phyloP scores from a whole-genome alignment of 176 grass and related monocot genomes.

The Ensete glaucum region DNA sequence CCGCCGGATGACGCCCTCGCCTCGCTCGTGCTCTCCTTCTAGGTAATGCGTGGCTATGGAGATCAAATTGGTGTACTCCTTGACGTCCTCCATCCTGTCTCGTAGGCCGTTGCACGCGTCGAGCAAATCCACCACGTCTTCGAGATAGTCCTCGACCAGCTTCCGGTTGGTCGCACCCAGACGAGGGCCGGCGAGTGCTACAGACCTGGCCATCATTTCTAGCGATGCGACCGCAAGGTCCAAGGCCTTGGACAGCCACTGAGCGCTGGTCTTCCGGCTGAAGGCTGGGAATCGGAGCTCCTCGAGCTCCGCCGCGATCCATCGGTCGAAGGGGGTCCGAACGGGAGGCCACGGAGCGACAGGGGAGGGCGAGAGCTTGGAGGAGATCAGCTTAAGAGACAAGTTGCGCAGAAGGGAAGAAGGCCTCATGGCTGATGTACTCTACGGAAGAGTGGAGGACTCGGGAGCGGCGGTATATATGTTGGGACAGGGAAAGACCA shows the following conservation, averaged over 20 bases:
- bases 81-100: constrained; percentile 30
- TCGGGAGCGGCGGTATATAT: neutral
- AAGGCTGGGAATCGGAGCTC: constrained; percentile 40
- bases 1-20: constrained; percentile 11
- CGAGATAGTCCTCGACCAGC: constrained; percentile 40
- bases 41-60: constrained; percentile 53
- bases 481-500: neutral
- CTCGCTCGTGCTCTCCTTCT: constrained; percentile 13
- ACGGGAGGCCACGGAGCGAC: constrained; percentile 71
- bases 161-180: constrained; percentile 19
- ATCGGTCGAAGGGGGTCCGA: constrained; percentile 62
- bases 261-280: constrained; percentile 30
- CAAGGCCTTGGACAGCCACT: constrained; percentile 53
- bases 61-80: constrained; percentile 30
- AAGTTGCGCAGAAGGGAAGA: constrained; percentile 53
- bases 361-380: constrained; percentile 33
- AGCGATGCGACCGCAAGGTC: constrained; percentile 38
- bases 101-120: constrained; percentile 55
- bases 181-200: neutral
- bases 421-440: constrained; percentile 47
- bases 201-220: constrained; percentile 21
- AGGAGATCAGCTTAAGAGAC: constrained; percentile 12
- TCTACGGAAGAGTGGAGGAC: neutral
- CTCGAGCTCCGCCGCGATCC: constrained; percentile 66
- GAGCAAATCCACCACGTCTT: constrained; percentile 55